Percentiles rank a stretch among this genome's conserved stretches.
phyloP scores from a whole-genome alignment of 441 rosid species.

The Daphne laureola region DNA sequence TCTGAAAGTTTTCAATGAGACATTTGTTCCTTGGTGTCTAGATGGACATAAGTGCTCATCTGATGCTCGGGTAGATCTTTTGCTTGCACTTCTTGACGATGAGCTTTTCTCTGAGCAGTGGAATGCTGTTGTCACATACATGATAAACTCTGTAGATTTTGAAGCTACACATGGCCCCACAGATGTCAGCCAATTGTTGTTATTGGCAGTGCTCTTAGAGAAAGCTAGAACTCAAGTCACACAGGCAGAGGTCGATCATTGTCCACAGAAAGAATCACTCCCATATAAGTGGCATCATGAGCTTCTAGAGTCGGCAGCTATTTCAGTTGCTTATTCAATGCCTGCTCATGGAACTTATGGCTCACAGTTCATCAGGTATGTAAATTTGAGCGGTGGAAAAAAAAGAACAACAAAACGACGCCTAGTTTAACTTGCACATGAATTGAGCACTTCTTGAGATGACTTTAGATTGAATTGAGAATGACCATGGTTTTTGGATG shows the following conservation, averaged over 20 bases:
- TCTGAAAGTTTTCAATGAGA: slow-evolving; percentile 50
- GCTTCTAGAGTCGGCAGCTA: slow-evolving; percentile 74
- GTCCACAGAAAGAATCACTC: slow-evolving; percentile 31
- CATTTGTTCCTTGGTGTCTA: slow-evolving; percentile 87
- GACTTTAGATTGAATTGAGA: no score
- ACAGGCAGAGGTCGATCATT: slow-evolving; percentile 31
- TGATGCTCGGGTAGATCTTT: slow-evolving; percentile 60
- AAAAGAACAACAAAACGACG: slow-evolving; percentile 1
- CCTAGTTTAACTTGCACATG: slow-evolving; percentile 1
- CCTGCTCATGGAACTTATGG: slow-evolving; percentile 36
- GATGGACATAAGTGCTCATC: slow-evolving; percentile 37
- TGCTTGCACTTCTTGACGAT: slow-evolving; percentile 72
- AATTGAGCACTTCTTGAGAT: neutral
- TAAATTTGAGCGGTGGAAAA: slow-evolving; percentile 5
- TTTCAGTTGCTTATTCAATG: slow-evolving; percentile 41
- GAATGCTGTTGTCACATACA: slow-evolving; percentile 53
- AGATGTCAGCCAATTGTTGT: slow-evolving; percentile 28
- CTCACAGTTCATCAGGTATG: slow-evolving; percentile 68
- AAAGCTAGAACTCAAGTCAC: slow-evolving; percentile 56
- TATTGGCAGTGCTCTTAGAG: slow-evolving; percentile 58
- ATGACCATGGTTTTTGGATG: no score
- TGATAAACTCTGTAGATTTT: slow-evolving; percentile 31
- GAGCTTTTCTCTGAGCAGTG: slow-evolving; percentile 79
- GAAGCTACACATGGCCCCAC: slow-evolving; percentile 22
- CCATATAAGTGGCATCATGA: slow-evolving; percentile 69